Conservation (phyloP, 768 basidiomycete genomes). For the Tylopilus sp. region DNA sequence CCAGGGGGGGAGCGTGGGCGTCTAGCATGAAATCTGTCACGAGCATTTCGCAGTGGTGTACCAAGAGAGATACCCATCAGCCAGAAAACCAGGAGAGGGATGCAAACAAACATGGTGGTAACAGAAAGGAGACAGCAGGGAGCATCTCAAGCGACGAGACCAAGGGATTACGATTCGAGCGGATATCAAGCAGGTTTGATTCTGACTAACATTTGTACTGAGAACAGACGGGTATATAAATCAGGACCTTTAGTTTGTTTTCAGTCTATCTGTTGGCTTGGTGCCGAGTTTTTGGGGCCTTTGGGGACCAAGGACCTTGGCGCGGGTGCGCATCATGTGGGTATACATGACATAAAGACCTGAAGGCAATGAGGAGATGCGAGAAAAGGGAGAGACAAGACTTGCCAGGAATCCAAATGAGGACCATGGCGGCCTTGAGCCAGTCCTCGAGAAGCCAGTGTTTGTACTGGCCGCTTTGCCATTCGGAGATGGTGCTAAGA, state of each 20-base stretch:
- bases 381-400: constrained; percentile 12
- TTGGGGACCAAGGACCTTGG: constrained; percentile 46
- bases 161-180: constrained; percentile 11
- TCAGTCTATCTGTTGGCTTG: constrained; percentile 24
- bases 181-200: background rate
- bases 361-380: constrained; percentile 10
- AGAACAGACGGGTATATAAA: constrained; percentile 8
- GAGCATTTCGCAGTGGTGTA: constrained; percentile 8
- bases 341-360: constrained; percentile 54
- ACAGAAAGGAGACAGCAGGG: background rate
- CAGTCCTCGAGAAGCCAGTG: constrained; percentile 58
- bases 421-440: constrained; percentile 56
- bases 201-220: constrained; percentile 20
- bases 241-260: constrained; percentile 12
- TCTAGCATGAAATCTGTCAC: background rate
- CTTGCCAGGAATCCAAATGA: constrained; percentile 87
- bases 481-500: constrained; percentile 65
- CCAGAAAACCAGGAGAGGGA: constrained; percentile 7
- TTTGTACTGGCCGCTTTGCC: constrained; percentile 38
- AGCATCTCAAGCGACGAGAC: constrained; percentile 5
- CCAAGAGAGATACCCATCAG: constrained; percentile 4
- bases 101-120: constrained; percentile 11
- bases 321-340: constrained; percentile 57
- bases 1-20: background rate
- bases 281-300: constrained; percentile 32